These are phyloP conservation scores for Fusarium austroafricanum DNA, from an alignment of 2,329 filamentous ascomycete species.

Conservation along the genomic window DNA sequence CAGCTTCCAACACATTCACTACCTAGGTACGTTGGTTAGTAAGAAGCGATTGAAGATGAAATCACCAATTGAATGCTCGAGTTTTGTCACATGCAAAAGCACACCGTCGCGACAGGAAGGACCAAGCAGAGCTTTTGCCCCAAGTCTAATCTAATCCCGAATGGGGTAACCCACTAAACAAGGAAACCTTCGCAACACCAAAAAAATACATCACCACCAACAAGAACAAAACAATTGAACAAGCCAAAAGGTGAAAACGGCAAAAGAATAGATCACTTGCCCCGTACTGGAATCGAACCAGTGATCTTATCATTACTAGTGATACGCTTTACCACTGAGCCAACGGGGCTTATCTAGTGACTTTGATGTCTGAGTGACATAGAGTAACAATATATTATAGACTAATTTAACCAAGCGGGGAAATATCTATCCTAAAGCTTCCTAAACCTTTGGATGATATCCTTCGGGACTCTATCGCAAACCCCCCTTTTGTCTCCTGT, in stretches of 20 bases:
- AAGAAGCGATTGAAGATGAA: neutral
- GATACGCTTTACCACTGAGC: slow-evolving; percentile 53
- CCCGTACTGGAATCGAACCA: slow-evolving; percentile 51
- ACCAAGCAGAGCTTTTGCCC: neutral
- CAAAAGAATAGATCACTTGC: slow-evolving; percentile 25
- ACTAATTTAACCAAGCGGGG: neutral
- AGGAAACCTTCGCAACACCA: neutral
- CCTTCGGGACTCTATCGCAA: too few relatives aligned
- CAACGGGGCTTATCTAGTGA: slow-evolving; percentile 42
- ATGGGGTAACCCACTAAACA: neutral
- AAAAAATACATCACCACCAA: neutral
- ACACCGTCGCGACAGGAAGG: neutral
- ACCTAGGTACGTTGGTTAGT: too few relatives aligned
- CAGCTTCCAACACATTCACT: neutral
- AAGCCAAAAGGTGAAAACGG: neutral
- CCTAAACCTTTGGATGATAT: too few relatives aligned
- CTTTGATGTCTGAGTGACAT: accelerated
- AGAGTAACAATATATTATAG: neutral
- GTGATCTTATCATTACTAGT: slow-evolving; percentile 54
- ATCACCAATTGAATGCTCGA: neutral
- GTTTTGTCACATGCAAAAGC: neutral
- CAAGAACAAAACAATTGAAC: neutral
- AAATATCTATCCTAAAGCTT: neutral
- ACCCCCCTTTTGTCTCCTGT: too few relatives aligned
- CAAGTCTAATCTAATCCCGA: neutral